Conservation (phyloP, 108 stramenopile species). For the Cyclostephanos invisitatus region DNA sequence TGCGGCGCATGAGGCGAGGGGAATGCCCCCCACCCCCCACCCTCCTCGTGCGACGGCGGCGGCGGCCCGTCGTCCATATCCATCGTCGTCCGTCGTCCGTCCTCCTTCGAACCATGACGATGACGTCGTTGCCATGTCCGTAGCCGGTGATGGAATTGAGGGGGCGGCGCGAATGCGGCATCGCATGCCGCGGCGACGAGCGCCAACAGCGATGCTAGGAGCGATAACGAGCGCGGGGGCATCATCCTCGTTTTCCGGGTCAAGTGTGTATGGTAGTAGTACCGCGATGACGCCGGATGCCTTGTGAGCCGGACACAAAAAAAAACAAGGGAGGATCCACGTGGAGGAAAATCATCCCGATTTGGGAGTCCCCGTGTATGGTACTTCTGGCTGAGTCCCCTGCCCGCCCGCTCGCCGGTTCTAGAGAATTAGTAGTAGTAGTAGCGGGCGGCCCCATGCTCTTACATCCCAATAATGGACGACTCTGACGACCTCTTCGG, state of each 20-base stretch:
- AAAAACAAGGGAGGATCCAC: too few relatives aligned
- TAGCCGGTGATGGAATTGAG: not conserved
- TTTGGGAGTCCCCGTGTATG: too few relatives aligned
- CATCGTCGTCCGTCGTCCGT: not conserved
- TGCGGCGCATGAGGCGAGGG: not conserved
- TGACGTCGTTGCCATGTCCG: not conserved
- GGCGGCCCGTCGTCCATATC: not conserved
- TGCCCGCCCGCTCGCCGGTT: too few relatives aligned
- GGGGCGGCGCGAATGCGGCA: not conserved
- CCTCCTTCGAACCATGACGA: not conserved
- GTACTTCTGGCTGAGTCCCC: too few relatives aligned
- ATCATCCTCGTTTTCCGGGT: not conserved
- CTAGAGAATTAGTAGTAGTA: too few relatives aligned
- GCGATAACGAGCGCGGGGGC: not conserved
- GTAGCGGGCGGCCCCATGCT: too few relatives aligned
- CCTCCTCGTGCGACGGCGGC: not conserved
- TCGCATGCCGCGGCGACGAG: not conserved
- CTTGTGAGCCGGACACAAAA: too few relatives aligned
- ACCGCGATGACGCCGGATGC: too few relatives aligned
- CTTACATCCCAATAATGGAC: slow-evolving; percentile 7
- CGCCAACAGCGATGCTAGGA: not conserved
- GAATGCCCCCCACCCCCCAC: not conserved
- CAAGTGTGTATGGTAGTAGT: not conserved
- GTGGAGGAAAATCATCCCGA: too few relatives aligned
- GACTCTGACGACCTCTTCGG: slow-evolving; percentile 32